Base-by-base conservation (phyloP, 169 alveolate genomes). In the Cryptosporidium xiaoi region DNA sequence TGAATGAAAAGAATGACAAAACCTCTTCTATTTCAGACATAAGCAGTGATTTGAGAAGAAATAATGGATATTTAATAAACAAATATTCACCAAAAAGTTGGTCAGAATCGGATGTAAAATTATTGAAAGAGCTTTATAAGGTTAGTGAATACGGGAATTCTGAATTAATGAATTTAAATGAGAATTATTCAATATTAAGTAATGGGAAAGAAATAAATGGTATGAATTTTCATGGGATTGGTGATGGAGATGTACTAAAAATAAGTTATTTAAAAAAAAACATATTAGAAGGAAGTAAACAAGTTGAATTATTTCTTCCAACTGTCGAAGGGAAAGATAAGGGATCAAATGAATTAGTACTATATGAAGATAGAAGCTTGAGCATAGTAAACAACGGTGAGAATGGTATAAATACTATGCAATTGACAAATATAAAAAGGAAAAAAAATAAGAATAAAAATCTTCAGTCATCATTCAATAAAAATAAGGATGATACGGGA, bases 311-410 rank as follows among this genome's bases (percentile, higher is more conserved):
- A 69, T 66, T 69, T 34, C 29, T 53, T n/a, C 68, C 83, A n/a
- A 12, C 51, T 8, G 27, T 1, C 1, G 67, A 56, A 55, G 33
- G 36, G 18, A 55, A 51, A 2, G 13, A 51, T 2, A 18, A 16
- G 4, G n/a, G 24, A 51, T 69, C 83, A 10, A 69, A 33, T 36
- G 83, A 69, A 55, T 69, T 69, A 40, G 27, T 66, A 7, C 10
- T 69, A 13, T 69, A 69, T 46, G 60, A n/a, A 7, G 83, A 69
- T 29, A 69, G 68, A 36, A 69, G 83, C 40, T 34, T 69, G 31
- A 69, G 46, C 3, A 56, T 31, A 34, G 27, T 55, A 8, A 69
- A 50, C 29, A 66, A 56, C 36, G n/a, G 53, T 16, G 34, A 51
- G 46, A 18, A 24, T 33, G 83, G 83, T 29, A 15, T 69, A 3